Evolutionary conservation across 352 stramenopile species (phyloP).

Genomic region (Globisporangium alternatum): DNA sequence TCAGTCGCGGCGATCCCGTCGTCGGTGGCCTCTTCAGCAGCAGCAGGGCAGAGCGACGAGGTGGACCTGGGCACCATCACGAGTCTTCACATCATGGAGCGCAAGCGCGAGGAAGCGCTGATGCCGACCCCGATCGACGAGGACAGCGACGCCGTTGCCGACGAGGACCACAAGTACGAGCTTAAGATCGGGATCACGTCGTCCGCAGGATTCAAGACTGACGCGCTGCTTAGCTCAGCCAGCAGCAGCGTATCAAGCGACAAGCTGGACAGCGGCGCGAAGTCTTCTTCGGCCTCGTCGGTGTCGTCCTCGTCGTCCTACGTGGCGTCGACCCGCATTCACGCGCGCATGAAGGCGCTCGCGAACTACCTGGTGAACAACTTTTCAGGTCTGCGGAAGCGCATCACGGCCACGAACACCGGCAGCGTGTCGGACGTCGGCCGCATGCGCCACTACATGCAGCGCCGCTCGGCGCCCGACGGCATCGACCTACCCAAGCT

Average conservation of each 20-base stretch:
- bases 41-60: slow-evolving; percentile 20
- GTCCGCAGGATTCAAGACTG: not conserved
- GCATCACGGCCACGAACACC: slow-evolving; percentile 16
- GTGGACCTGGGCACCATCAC: slow-evolving; percentile 9
- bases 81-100: slow-evolving; percentile 9
- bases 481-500: slow-evolving; percentile 37
- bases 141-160: slow-evolving; percentile 20
- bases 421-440: slow-evolving; percentile 33
- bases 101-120: slow-evolving; percentile 14
- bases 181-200: slow-evolving; percentile 37
- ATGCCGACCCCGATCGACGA: slow-evolving; percentile 15
- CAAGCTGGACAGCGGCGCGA: slow-evolving; percentile 9
- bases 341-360: slow-evolving; percentile 41
- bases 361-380: slow-evolving; percentile 46
- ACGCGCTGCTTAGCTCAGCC: slow-evolving; percentile 5
- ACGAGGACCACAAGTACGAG: slow-evolving; percentile 35
- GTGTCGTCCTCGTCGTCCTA: slow-evolving; percentile 17
- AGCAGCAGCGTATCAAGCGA: slow-evolving; percentile 18
- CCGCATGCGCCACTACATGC: slow-evolving; percentile 42
- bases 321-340: slow-evolving; percentile 16
- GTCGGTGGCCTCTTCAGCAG: slow-evolving; percentile 10
- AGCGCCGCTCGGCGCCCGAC: slow-evolving; percentile 38
- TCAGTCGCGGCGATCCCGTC: slow-evolving; percentile 10
- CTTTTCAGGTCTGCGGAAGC: slow-evolving; percentile 31
- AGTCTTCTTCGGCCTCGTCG: slow-evolving; percentile 16